Evolutionary conservation across 768 basidiomycete species (phyloP), one percentile per base, ranked within the genome.

Genomic region (Tricholoma terreum): DNA sequence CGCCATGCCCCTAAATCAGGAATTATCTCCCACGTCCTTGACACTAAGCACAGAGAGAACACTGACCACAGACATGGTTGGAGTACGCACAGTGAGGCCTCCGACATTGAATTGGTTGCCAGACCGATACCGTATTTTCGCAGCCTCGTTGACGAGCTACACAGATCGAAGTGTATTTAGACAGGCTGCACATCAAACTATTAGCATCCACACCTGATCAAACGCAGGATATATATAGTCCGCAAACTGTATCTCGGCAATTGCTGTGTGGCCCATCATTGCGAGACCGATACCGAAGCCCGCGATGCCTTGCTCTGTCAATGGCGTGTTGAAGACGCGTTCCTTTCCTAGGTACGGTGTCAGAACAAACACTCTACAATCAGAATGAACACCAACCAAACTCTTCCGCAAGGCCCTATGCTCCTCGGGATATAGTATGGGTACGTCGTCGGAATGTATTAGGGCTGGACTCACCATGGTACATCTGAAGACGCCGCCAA

Each of bases 161-260:
- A 49, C n/a, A 34, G 6, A 30, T 36, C 12, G 42, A 54, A 57
- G 27, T 43, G 55, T n/a, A 9, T 21, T 45, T 40, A 58, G 27
- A 51, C 17, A 50, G 30, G 24, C 5, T 24, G 17, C 35, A 19
- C 24, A 33, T 10, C n/a, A 38, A 15, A 1, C 10, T n/a, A 50
- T 14, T 15, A 8, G 7, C 36, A 45, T 27, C 10, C 53, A 42
- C 55, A 89, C 91, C 80, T 95, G 94, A 67, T 97, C 94, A 67
- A 98, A 98, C 0, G 94, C 94, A 10, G 94, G 94, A 67, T 79
- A 95, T 58, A 96, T 95, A 68, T 96, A 94, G 67, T 94, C 91
- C 2, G 87, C 84, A 58, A 94, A 94, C 66, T 92, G 90, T 57
- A 97, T 92, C 72, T 98, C 94, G 35, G 92, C 94, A 55, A 98